These are phyloP conservation scores for Yarrowia deformans DNA, from an alignment of 805 yeast species.

Conservation along the genomic window DNA sequence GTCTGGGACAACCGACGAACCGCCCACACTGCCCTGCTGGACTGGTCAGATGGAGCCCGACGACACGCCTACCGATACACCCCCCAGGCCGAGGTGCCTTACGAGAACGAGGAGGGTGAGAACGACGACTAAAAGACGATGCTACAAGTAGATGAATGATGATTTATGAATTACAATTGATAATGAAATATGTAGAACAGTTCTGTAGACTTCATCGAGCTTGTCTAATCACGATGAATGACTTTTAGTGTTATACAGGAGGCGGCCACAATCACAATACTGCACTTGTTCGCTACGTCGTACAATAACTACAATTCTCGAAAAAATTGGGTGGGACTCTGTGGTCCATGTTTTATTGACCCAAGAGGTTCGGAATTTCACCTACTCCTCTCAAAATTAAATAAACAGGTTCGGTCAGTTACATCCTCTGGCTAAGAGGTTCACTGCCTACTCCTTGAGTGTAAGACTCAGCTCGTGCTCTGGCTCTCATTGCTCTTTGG, in stretches of 20 bases:
- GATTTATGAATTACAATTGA: slow-evolving; percentile 5
- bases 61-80: slow-evolving; percentile 80
- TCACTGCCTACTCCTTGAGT: too few species aligned
- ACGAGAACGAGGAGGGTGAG: slow-evolving; percentile 40
- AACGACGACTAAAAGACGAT: slow-evolving; percentile 12
- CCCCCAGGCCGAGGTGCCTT: slow-evolving; percentile 70
- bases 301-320: not conserved
- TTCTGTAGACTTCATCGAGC: too few species aligned
- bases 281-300: too few species aligned
- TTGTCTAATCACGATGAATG: too few species aligned
- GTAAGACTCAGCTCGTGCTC: too few species aligned
- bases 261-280: too few species aligned
- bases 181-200: too few species aligned
- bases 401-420: too few species aligned
- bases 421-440: too few species aligned
- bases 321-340: not conserved
- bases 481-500: not conserved
- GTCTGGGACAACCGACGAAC: slow-evolving; percentile 81
- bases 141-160: not conserved
- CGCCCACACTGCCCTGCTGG: slow-evolving; percentile 71
- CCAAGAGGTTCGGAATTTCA: too few species aligned
- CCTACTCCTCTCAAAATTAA: too few species aligned
- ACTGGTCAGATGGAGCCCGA: slow-evolving; percentile 70
- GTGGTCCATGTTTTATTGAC: not conserved
- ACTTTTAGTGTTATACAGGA: too few species aligned